phyloP scores from a whole-genome alignment of 2,329 filamentous ascomycete genomes.

The Epichloe glyceriae region DNA sequence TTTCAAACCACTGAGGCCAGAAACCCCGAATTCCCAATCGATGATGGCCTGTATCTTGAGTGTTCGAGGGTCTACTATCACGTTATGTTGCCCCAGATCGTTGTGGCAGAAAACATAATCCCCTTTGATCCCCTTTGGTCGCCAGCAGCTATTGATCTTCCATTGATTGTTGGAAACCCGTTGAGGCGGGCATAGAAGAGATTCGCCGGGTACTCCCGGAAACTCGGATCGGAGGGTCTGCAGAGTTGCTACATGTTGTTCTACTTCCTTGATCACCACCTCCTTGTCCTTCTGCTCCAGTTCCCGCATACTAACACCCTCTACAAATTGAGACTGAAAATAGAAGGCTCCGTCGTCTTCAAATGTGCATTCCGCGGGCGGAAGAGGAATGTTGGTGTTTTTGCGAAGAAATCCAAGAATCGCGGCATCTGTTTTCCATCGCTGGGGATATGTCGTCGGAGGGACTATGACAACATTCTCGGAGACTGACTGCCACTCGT shows the following conservation, averaged over 20 bases:
- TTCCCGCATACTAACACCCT: constrained; percentile 3
- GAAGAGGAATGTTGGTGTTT: constrained; percentile 7
- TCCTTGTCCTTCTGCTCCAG: constrained; percentile 3
- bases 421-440: constrained; percentile 2
- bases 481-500: constrained; percentile 1
- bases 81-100: constrained; percentile 7
- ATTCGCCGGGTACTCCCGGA: constrained; percentile 7
- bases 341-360: constrained; percentile 9
- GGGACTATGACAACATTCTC: background rate
- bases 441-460: background rate
- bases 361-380: constrained; percentile 1
- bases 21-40: constrained; percentile 25
- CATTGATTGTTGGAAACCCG: constrained; percentile 4
- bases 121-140: background rate
- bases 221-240: constrained; percentile 1
- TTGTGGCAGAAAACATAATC: constrained; percentile 10
- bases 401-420: constrained; percentile 1
- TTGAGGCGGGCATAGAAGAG: constrained; percentile 6
- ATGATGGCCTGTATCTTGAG: constrained; percentile 20
- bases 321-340: background rate
- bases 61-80: constrained; percentile 10
- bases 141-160: constrained; percentile 8
- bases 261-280: constrained; percentile 1
- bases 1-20: constrained; percentile 13
- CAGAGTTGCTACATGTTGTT: constrained; percentile 1